Conservation (phyloP, 192 early-diverging fungal species). For the Backusella morwellensis region DNA sequence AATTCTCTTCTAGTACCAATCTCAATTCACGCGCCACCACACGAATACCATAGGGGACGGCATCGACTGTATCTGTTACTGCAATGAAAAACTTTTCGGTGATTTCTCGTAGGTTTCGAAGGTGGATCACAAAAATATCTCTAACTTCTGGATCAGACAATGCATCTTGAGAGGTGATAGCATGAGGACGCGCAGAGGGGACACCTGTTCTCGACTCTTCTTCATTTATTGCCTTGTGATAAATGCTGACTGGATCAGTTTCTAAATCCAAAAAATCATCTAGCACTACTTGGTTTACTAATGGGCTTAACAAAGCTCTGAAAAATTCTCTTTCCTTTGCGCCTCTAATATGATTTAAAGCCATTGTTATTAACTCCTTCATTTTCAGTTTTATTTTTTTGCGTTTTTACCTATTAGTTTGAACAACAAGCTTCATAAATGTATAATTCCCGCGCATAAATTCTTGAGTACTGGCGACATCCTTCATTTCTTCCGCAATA, state of each 20-base stretch:
- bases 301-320: constrained; percentile 77
- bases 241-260: constrained; percentile 87
- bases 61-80: constrained; percentile 73
- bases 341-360: constrained; percentile 50
- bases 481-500: constrained; percentile 90
- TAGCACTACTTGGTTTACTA: constrained; percentile 80
- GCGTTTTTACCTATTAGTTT: constrained; percentile 75
- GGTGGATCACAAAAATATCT: constrained; percentile 65
- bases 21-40: constrained; percentile 91
- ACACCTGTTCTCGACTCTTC: constrained; percentile 91
- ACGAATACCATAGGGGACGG: constrained; percentile 95
- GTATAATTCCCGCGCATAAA: constrained; percentile 95
- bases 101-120: constrained; percentile 76
- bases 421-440: constrained; percentile 95
- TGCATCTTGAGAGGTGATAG: constrained; percentile 81
- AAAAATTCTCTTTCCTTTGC: constrained; percentile 94
- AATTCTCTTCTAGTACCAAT: constrained; percentile 73
- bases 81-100: constrained; percentile 82
- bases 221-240: constrained; percentile 80
- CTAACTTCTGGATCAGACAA: constrained; percentile 81
- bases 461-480: constrained; percentile 82
- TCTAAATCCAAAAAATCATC: constrained; percentile 87
- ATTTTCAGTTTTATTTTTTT: neutral
- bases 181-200: constrained; percentile 70
- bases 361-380: neutral